phyloP scores from a whole-genome alignment of 2,329 filamentous ascomycete species.

The Aspergillus terreus region DNA sequence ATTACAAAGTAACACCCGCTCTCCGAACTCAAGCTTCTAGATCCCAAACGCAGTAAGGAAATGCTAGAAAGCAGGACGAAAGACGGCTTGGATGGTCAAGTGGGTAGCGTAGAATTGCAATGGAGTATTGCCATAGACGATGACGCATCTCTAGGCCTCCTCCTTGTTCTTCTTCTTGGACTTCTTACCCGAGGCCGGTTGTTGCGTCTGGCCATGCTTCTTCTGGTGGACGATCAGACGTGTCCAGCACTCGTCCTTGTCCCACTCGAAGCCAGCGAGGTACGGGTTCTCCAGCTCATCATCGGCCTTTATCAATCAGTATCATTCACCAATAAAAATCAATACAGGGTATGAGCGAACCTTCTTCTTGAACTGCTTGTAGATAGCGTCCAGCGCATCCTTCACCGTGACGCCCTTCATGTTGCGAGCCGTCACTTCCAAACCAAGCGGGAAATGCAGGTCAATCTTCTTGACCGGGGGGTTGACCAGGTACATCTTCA shows the following conservation, averaged over 20 bases:
- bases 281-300: slow-evolving; percentile 86
- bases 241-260: slow-evolving; percentile 87
- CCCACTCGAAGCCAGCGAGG: slow-evolving; percentile 94
- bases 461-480: slow-evolving; percentile 93
- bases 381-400: slow-evolving; percentile 89
- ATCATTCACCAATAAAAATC: neutral
- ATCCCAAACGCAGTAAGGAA: slow-evolving; percentile 11
- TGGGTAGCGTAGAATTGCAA: neutral
- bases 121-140: neutral
- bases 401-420: slow-evolving; percentile 95
- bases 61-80: slow-evolving; percentile 14
- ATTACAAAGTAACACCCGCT: slow-evolving; percentile 5
- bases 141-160: slow-evolving; percentile 27
- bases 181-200: slow-evolving; percentile 46
- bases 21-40: slow-evolving; percentile 27
- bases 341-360: slow-evolving; percentile 49
- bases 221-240: slow-evolving; percentile 82
- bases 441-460: slow-evolving; percentile 81
- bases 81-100: slow-evolving; percentile 4
- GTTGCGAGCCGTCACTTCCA: slow-evolving; percentile 86
- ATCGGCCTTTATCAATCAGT: slow-evolving; percentile 56
- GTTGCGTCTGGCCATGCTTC: slow-evolving; percentile 56
- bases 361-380: slow-evolving; percentile 97
- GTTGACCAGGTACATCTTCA: slow-evolving; percentile 75
- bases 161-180: slow-evolving; percentile 62